These are phyloP conservation scores for Rhizopus microsporus DNA, from an alignment of 371 early-diverging fungal genomes.

Conservation along the genomic window DNA sequence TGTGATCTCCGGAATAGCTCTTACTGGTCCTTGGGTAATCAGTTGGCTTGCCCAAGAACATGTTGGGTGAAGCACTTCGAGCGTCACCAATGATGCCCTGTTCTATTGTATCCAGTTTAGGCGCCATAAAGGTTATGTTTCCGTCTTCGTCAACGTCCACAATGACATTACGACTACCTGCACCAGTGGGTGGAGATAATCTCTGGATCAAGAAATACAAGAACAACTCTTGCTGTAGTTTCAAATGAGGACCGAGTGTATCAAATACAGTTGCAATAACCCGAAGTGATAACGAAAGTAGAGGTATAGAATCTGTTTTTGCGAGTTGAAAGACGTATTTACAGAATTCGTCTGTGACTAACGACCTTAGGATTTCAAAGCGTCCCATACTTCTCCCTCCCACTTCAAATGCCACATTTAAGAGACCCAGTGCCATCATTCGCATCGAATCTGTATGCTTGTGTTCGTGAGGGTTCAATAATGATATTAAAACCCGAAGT, in stretches of 20 bases:
- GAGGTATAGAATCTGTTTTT: slow-evolving; percentile 59
- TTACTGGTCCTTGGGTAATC: slow-evolving; percentile 30
- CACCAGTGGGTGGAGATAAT: slow-evolving; percentile 51
- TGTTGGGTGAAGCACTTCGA: slow-evolving; percentile 45
- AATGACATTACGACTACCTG: slow-evolving; percentile 32
- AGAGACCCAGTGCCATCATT: slow-evolving; percentile 79
- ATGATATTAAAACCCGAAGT: slow-evolving; percentile 84
- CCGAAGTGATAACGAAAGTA: slow-evolving; percentile 65
- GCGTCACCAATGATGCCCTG: slow-evolving; percentile 24
- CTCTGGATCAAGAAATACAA: slow-evolving; percentile 77
- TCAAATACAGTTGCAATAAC: slow-evolving; percentile 76
- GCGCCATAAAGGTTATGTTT: slow-evolving; percentile 28
- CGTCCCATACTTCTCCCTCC: slow-evolving; percentile 80
- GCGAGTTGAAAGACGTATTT: slow-evolving; percentile 82
- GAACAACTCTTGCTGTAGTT: slow-evolving; percentile 79
- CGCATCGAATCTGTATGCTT: slow-evolving; percentile 94
- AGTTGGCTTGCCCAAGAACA: slow-evolving; percentile 32
- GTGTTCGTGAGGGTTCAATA: slow-evolving; percentile 88
- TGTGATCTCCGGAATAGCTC: slow-evolving; percentile 41
- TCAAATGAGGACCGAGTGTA: slow-evolving; percentile 67
- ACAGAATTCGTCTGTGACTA: slow-evolving; percentile 86
- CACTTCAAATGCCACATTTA: slow-evolving; percentile 81
- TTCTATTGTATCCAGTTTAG: not conserved
- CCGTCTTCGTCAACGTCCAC: slow-evolving; percentile 49
- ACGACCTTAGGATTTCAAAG: slow-evolving; percentile 64